These are phyloP conservation scores for Xerocomellus chrysenteron DNA, from an alignment of 768 basidiomycete genomes.

Conservation along the genomic window DNA sequence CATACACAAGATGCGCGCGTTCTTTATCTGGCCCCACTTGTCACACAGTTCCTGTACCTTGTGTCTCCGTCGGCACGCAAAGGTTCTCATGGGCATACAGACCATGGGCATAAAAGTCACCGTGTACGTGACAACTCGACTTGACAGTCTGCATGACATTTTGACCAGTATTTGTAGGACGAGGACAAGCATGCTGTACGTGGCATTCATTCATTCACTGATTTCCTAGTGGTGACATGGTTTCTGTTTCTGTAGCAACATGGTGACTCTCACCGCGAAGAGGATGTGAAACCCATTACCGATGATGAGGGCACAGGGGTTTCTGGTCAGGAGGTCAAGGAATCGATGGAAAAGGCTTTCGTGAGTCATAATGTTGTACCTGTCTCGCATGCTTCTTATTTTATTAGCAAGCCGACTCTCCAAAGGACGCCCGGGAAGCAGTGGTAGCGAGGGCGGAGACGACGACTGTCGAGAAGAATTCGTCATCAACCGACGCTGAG, in stretches of 20 bases:
- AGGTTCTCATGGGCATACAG: constrained; percentile 20
- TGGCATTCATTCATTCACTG: not conserved
- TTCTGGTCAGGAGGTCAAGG: constrained; percentile 30
- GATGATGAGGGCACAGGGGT: constrained; percentile 34
- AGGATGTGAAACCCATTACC: constrained; percentile 11
- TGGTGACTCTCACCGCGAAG: constrained; percentile 5
- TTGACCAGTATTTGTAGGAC: constrained; percentile 20
- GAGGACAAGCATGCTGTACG: constrained; percentile 19
- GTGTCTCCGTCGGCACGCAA: constrained; percentile 31
- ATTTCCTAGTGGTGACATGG: not conserved
- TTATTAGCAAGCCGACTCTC: constrained; percentile 31
- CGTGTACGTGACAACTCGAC: constrained; percentile 18
- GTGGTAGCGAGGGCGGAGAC: constrained; percentile 8
- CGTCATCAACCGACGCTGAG: not conserved
- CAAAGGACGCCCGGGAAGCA: constrained; percentile 32
- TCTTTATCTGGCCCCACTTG: not conserved
- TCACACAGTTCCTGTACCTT: constrained; percentile 30
- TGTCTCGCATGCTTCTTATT: constrained; percentile 1
- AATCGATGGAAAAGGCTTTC: constrained; percentile 27
- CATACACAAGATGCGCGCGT: not conserved
- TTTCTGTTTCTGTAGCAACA: constrained; percentile 18
- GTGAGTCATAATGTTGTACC: constrained; percentile 17
- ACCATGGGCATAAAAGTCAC: constrained; percentile 20
- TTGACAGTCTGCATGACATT: not conserved
- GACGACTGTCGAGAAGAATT: not conserved